Evolutionary conservation across 164 flowering plant genomes (phyloP).

Genomic region (Houttuynia cordata): DNA sequence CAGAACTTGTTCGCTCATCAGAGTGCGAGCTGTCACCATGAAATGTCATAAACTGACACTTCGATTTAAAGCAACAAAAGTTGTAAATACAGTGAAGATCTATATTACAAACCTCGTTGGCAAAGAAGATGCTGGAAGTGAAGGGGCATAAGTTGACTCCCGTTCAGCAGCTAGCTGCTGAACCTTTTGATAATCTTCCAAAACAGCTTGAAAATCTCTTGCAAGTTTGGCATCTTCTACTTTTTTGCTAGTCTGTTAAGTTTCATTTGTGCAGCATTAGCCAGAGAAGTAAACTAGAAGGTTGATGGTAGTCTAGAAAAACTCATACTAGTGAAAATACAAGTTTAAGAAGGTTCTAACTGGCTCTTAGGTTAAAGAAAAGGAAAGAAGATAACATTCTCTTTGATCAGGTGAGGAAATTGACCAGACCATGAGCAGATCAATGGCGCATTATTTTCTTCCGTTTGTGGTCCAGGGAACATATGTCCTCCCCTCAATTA

Average conservation of each 20-base stretch:
- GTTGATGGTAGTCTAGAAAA: background rate
- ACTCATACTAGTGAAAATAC: background rate
- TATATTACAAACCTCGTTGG: slow-evolving; percentile 9
- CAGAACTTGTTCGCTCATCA: slow-evolving; percentile 15
- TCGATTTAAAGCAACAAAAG: background rate
- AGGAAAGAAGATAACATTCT: no score
- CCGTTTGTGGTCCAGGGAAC: no score
- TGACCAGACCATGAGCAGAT: no score
- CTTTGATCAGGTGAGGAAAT: no score
- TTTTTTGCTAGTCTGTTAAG: slow-evolving; percentile 6
- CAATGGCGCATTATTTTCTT: no score
- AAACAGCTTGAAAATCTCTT: slow-evolving; percentile 52
- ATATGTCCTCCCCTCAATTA: no score
- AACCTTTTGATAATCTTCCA: slow-evolving; percentile 64
- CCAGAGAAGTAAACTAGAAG: background rate
- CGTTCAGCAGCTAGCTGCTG: slow-evolving; percentile 71
- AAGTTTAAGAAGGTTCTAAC: background rate
- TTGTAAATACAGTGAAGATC: background rate
- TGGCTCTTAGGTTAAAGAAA: background rate
- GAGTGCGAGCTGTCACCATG: slow-evolving; percentile 23
- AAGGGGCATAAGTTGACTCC: slow-evolving; percentile 51
- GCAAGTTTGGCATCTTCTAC: slow-evolving; percentile 79
- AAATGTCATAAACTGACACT: background rate
- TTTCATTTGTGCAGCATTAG: background rate
- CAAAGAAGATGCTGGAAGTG: slow-evolving; percentile 21